Conservation (phyloP, 192 early-diverging fungal species). For the Coemansia sp. region DNA sequence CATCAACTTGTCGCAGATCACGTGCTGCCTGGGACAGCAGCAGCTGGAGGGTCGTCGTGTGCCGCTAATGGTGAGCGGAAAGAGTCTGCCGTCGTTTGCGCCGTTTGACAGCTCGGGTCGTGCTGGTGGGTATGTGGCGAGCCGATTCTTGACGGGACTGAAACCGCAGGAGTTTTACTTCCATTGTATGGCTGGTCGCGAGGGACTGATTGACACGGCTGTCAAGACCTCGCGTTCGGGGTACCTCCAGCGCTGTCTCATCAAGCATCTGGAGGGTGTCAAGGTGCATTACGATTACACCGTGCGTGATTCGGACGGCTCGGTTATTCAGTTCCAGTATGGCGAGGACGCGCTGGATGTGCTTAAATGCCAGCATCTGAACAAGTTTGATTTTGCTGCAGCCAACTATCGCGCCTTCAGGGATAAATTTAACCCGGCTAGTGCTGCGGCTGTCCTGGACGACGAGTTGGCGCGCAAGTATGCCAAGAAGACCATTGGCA, state of each 20-base stretch:
- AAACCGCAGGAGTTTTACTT: constrained; percentile 92
- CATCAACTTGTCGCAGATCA: constrained; percentile 97
- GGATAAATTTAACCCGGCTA: constrained; percentile 76
- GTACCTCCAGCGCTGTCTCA: constrained; percentile 98
- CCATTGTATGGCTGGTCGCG: constrained; percentile 99
- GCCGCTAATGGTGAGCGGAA: constrained; percentile 97
- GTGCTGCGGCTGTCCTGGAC: constrained; percentile 68
- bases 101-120: constrained; percentile 88
- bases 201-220: constrained; percentile 99
- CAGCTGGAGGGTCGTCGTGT: constrained; percentile 97
- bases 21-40: constrained; percentile 96
- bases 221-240: constrained; percentile 99
- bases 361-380: constrained; percentile 88
- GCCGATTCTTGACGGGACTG: constrained; percentile 98
- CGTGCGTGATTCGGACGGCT: constrained; percentile 94
- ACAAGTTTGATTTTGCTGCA: constrained; percentile 91
- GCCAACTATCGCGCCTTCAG: constrained; percentile 85
- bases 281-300: constrained; percentile 96
- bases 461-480: constrained; percentile 72
- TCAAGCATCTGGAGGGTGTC: constrained; percentile 98
- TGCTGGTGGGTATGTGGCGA: constrained; percentile 96
- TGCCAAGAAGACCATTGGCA: constrained; percentile 78
- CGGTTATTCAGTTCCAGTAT: constrained; percentile 97
- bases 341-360: constrained; percentile 98
- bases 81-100: constrained; percentile 92